These are phyloP conservation scores for Paraphoma sp. DNA, from an alignment of 2,329 filamentous ascomycete species.

Conservation along the genomic window DNA sequence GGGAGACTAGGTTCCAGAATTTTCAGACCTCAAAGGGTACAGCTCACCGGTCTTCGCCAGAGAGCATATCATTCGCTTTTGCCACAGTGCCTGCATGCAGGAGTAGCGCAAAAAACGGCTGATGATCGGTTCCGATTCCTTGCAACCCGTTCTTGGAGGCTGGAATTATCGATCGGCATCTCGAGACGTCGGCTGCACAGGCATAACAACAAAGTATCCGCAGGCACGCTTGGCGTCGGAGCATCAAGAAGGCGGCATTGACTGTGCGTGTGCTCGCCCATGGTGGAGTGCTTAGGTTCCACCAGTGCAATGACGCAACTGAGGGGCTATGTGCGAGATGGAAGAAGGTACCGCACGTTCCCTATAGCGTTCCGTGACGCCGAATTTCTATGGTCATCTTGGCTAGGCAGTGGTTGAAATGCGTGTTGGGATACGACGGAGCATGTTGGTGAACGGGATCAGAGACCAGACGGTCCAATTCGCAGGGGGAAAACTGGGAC, in stretches of 20 bases:
- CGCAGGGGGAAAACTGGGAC: conserved; percentile 36
- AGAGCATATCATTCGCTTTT: conserved; percentile 40
- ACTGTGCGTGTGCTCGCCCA: conserved; percentile 31
- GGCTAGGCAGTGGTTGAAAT: conserved; percentile 34
- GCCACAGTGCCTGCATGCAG: conserved; percentile 44
- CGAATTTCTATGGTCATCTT: conserved; percentile 25
- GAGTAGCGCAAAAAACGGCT: conserved; percentile 45
- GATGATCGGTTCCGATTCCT: conserved; percentile 39
- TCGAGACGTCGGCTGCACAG: conserved; percentile 38
- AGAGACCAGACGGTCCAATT: conserved; percentile 25
- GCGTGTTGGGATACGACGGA: conserved; percentile 25
- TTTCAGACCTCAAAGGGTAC: conserved; percentile 46
- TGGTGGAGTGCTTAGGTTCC: conserved; percentile 24
- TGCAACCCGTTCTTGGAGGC: conserved; percentile 42
- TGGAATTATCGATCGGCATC: conserved; percentile 44
- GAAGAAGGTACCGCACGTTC: conserved; percentile 42
- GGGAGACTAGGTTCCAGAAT: conserved; percentile 56
- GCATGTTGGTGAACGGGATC: conserved; percentile 36
- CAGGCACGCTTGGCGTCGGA: conserved; percentile 5
- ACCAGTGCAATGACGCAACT: conserved; percentile 43
- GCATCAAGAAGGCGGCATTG: conserved; percentile 11
- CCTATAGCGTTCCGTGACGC: conserved; percentile 35
- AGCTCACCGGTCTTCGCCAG: conserved; percentile 46
- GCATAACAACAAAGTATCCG: conserved; percentile 43
- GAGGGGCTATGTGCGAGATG: conserved; percentile 28